phyloP scores from a whole-genome alignment of 2,329 filamentous ascomycete species.

The Penicillium sp. region DNA sequence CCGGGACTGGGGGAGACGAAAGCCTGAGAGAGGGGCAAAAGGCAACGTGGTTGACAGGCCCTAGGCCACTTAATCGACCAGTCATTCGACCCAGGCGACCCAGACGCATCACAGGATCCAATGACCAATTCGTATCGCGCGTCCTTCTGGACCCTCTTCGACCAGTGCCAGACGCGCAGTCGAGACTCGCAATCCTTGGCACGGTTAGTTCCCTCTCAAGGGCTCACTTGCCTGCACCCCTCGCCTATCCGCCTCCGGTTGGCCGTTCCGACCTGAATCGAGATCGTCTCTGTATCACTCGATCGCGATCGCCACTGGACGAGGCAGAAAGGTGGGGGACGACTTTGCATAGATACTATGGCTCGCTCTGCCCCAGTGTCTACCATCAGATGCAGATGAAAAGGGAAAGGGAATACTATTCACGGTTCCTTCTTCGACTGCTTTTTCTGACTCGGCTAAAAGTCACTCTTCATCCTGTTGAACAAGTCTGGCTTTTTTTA shows the following conservation, averaged over 20 bases:
- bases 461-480: neutral
- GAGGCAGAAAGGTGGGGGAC: neutral
- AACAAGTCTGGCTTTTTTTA: neutral
- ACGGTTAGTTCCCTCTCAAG: neutral
- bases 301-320: slow-evolving; percentile 17
- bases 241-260: slow-evolving; percentile 5
- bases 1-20: neutral
- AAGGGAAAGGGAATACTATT: neutral
- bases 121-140: neutral
- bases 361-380: too few relatives aligned
- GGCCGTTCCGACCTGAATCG: slow-evolving; percentile 8
- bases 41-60: slow-evolving; percentile 25
- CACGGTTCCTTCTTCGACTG: neutral
- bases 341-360: neutral
- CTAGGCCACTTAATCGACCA: neutral
- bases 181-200: neutral
- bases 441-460: neutral
- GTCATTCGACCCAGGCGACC: neutral
- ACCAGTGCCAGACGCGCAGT: neutral
- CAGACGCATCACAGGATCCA: neutral
- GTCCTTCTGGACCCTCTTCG: neutral
- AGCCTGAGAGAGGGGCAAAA: neutral
- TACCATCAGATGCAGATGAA: too few relatives aligned
- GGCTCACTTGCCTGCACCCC: neutral
- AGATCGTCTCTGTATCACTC: slow-evolving; percentile 15